These are phyloP conservation scores for Rhodotorula glutinis DNA, from an alignment of 1,284 basidiomycete species.

Conservation along the genomic window DNA sequence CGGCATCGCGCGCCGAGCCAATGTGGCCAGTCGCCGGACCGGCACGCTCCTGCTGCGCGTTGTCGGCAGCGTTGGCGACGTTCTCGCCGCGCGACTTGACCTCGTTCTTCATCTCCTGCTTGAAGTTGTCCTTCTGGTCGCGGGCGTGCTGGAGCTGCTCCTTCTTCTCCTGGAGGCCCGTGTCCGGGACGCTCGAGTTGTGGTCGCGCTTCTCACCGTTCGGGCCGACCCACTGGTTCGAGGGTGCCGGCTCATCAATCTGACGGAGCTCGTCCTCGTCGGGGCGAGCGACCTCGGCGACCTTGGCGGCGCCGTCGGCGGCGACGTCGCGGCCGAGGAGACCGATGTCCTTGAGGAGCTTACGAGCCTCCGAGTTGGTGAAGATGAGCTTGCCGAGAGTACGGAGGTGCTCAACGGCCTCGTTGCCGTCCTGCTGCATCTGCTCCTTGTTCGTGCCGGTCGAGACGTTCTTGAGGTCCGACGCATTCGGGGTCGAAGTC, in stretches of 20 bases:
- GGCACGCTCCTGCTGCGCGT: constrained; percentile 47
- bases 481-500: constrained; percentile 54
- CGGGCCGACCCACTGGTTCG: constrained; percentile 55
- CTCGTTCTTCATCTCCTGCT: constrained; percentile 36
- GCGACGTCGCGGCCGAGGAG: constrained; percentile 59
- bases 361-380: constrained; percentile 88
- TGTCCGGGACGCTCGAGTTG: constrained; percentile 42
- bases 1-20: constrained; percentile 31
- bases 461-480: constrained; percentile 51
- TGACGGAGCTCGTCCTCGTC: constrained; percentile 60
- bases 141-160: constrained; percentile 50
- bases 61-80: constrained; percentile 42
- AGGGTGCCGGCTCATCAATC: constrained; percentile 68
- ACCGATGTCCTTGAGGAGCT: constrained; percentile 76
- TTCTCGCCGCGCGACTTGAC: constrained; percentile 28
- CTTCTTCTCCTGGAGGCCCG: constrained; percentile 44
- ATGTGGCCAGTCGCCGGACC: constrained; percentile 33
- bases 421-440: constrained; percentile 59
- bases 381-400: constrained; percentile 70
- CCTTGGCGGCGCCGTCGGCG: constrained; percentile 64
- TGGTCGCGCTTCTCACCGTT: constrained; percentile 48
- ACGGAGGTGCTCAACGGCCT: constrained; percentile 76
- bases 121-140: constrained; percentile 40
- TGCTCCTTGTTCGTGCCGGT: constrained; percentile 60
- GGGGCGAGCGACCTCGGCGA: constrained; percentile 69